These are phyloP conservation scores for Lactifluus volemus DNA, from an alignment of 768 basidiomycete species.

Conservation along the genomic window DNA sequence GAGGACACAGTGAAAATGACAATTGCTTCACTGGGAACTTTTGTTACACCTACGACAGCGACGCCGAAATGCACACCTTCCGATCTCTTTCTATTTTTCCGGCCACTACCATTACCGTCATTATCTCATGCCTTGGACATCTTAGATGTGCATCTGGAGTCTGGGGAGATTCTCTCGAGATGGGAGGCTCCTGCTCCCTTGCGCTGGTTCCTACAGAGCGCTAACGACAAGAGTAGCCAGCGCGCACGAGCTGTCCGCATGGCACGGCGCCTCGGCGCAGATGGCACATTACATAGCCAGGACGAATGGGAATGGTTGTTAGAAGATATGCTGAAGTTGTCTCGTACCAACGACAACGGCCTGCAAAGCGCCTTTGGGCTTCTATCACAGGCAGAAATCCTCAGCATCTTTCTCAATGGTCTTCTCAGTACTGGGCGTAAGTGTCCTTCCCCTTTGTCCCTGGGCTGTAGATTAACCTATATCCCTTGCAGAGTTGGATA, in stretches of 20 bases:
- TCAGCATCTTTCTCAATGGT: slow-evolving; percentile 79
- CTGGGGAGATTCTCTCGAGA: slow-evolving; percentile 82
- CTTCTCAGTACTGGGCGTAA: slow-evolving; percentile 80
- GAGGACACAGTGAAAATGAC: slow-evolving; percentile 78
- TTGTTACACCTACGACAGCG: slow-evolving; percentile 65
- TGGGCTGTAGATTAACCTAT: not conserved
- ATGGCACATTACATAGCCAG: slow-evolving; percentile 44
- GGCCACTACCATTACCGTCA: slow-evolving; percentile 61
- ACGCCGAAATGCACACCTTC: slow-evolving; percentile 47
- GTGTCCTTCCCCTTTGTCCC: slow-evolving; percentile 29
- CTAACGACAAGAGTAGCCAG: slow-evolving; percentile 57
- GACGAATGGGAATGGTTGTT: slow-evolving; percentile 85
- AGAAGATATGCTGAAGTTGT: slow-evolving; percentile 84
- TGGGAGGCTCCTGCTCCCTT: slow-evolving; percentile 82
- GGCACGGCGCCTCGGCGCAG: slow-evolving; percentile 58
- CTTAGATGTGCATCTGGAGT: slow-evolving; percentile 89
- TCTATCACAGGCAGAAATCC: slow-evolving; percentile 59
- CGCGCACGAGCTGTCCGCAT: slow-evolving; percentile 80
- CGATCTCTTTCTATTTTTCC: slow-evolving; percentile 77
- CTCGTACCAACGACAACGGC: slow-evolving; percentile 50
- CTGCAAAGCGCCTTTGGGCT: slow-evolving; percentile 75
- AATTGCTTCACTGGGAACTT: slow-evolving; percentile 67
- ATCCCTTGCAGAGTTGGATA: slow-evolving; percentile 44
- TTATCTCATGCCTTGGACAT: slow-evolving; percentile 83
- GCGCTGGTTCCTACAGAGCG: slow-evolving; percentile 85